Evolutionary conservation across 108 stramenopile species (phyloP).

Genomic region (Aurantiochytrium sp.): DNA sequence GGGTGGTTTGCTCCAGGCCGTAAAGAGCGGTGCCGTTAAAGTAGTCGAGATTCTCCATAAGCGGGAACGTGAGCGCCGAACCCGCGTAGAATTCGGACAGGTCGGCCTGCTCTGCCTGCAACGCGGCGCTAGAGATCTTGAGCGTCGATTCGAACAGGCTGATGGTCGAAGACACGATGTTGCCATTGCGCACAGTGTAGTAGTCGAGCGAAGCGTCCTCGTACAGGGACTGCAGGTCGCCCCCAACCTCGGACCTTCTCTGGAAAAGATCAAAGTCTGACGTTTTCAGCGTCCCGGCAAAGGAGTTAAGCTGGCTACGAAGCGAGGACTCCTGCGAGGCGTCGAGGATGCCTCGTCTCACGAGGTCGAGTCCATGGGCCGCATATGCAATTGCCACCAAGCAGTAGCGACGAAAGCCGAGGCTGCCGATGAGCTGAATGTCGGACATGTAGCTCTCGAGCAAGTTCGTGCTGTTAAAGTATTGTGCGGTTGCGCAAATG

Average conservation of each 20-base stretch:
- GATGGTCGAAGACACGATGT: neutral
- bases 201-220: neutral
- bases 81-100: neutral
- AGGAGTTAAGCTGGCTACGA: neutral
- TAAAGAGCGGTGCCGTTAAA: neutral
- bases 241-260: neutral
- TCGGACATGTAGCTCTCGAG: neutral
- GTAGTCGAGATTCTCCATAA: neutral
- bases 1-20: neutral
- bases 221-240: neutral
- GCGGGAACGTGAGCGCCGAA: neutral
- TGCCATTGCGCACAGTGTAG: neutral
- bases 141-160: neutral
- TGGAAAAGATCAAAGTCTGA: neutral
- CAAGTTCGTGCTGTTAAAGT: neutral
- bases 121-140: neutral
- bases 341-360: neutral
- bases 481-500: neutral
- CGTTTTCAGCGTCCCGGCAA: neutral
- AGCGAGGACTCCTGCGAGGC: neutral
- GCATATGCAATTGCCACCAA: neutral
- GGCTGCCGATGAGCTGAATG: neutral
- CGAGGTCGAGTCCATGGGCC: neutral
- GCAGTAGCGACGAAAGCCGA: neutral
- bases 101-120: neutral